A percentile compares a stretch with the other conserved stretches of the same genome.
Evolutionary conservation across 2,329 filamentous ascomycete genomes (phyloP).

Genomic region (Colletotrichum sp.): DNA sequence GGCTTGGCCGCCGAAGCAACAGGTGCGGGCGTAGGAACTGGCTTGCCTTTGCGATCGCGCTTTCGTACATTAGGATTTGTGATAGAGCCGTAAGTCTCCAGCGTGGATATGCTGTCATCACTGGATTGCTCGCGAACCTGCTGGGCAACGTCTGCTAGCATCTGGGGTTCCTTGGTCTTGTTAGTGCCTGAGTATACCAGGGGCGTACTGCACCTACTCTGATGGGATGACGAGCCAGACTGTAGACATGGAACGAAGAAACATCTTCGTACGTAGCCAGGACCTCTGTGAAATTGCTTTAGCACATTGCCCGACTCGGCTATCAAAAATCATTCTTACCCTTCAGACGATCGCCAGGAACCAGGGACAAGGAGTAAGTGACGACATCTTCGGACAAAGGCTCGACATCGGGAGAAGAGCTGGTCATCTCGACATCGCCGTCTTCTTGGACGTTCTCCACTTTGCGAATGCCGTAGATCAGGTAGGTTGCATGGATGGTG

Average conservation of each 20-base stretch:
- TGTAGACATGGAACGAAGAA: conserved; percentile 85
- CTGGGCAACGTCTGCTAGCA: conserved; percentile 72
- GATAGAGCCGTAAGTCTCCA: conserved; percentile 74
- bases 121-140: conserved; percentile 62
- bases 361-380: conserved; percentile 67
- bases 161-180: conserved; percentile 61
- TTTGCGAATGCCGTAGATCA: conserved; percentile 74
- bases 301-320: conserved; percentile 17
- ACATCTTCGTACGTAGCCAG: conserved; percentile 75
- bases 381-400: conserved; percentile 54
- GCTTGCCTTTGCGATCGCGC: conserved; percentile 46
- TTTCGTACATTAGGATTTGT: conserved; percentile 70
- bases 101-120: conserved; percentile 64
- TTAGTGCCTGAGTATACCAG: background rate
- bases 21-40: conserved; percentile 23
- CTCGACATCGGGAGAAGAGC: conserved; percentile 65
- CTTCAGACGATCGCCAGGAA: conserved; percentile 74
- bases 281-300: conserved; percentile 53
- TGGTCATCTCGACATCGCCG: conserved; percentile 73
- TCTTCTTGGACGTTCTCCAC: conserved; percentile 46
- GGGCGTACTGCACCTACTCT: conserved; percentile 49
- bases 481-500: conserved; percentile 89
- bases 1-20: conserved; percentile 30
- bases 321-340: conserved; percentile 43
- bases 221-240: conserved; percentile 72